Evolutionary conservation across 129 eudicot genomes (phyloP).

Genomic region (Tagetes erecta): DNA sequence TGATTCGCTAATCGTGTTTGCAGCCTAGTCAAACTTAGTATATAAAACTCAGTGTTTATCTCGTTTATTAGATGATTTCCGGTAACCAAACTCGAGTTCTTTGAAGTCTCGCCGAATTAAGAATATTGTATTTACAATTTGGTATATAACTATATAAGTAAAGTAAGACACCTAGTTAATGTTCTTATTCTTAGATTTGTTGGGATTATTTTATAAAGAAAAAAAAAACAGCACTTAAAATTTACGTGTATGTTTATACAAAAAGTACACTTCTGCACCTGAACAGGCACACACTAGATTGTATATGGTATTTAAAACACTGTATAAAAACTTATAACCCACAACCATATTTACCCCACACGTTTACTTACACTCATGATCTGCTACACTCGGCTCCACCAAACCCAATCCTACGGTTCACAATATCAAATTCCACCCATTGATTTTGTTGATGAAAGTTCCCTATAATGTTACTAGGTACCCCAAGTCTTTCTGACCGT

Average conservation of each 20-base stretch:
- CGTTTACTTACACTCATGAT: slow-evolving; percentile 33
- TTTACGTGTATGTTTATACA: slow-evolving; percentile 39
- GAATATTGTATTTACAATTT: too few relatives aligned
- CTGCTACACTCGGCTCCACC: slow-evolving; percentile 79
- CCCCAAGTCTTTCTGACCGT: slow-evolving; percentile 59
- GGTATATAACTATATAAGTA: too few relatives aligned
- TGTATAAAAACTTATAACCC: slow-evolving; percentile 24
- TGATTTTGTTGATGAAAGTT: slow-evolving; percentile 81
- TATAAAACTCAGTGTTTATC: too few relatives aligned
- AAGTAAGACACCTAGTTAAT: too few relatives aligned
- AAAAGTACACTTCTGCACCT: slow-evolving; percentile 30
- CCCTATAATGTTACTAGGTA: slow-evolving; percentile 75
- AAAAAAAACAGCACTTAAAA: slow-evolving; percentile 19
- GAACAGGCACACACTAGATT: slow-evolving; percentile 32
- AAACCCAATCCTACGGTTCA: slow-evolving; percentile 63
- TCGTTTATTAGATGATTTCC: too few relatives aligned
- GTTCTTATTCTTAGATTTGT: too few relatives aligned
- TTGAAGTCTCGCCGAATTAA: too few relatives aligned
- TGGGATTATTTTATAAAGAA: not conserved
- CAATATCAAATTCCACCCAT: slow-evolving; percentile 86
- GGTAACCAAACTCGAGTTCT: too few relatives aligned
- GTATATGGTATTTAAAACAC: slow-evolving; percentile 14
- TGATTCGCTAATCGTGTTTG: too few relatives aligned
- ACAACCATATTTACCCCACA: slow-evolving; percentile 35
- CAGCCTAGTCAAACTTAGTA: too few relatives aligned